Evolutionary conservation across 1,284 basidiomycete species (phyloP), one percentile per base, ranked within the genome.

Genomic region (Moesziomyces aphidis): DNA sequence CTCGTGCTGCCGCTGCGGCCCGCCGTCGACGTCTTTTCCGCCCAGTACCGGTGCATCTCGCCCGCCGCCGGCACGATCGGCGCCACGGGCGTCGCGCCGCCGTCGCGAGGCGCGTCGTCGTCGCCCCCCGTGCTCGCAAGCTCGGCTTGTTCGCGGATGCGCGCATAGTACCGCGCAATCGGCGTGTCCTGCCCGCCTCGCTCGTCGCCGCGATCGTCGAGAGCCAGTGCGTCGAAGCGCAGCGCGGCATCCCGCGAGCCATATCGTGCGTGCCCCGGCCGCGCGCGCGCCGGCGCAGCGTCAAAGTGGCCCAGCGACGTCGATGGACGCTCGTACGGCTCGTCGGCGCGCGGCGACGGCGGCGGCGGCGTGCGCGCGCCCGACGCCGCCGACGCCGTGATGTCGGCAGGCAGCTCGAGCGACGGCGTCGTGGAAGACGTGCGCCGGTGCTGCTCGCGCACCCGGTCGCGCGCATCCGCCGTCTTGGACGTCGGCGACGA

Each of bases 221-320:
- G 58, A 11, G 58, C 58, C 5, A 64, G 44, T 1, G 62, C 68
- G 48, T 64, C 39, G 54, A 55, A 48, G 6, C 52, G 31, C 11
- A 46, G 31, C 24, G 69, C 51, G 0, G 51, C 52, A 13, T 63
- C 61, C 15, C 53, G 43, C 17, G 54, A 48, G 11, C 51, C 55
- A 7, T 47, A 46, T 10, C 31, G 39, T 19, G 47, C 13, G 1
- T 44, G 53, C 2, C 31, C 31, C 31, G 51, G 8, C 1, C 50
- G 34, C 3, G 47, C 23, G 5, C 42, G 39, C 10, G 34, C 26
- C 5, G 39, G 36, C 7, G 21, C 9, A 5, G 53, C 57, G 1
- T 49, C 31, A 43, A 67, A 74, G 43, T 75, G 73, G 5, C 73
- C 73, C 24, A 75, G 47, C 31, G 63, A 60, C 3, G 73, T 75